Evolutionary conservation across 345 rosid species (phyloP).

Genomic region (Eutrema yunnanense): DNA sequence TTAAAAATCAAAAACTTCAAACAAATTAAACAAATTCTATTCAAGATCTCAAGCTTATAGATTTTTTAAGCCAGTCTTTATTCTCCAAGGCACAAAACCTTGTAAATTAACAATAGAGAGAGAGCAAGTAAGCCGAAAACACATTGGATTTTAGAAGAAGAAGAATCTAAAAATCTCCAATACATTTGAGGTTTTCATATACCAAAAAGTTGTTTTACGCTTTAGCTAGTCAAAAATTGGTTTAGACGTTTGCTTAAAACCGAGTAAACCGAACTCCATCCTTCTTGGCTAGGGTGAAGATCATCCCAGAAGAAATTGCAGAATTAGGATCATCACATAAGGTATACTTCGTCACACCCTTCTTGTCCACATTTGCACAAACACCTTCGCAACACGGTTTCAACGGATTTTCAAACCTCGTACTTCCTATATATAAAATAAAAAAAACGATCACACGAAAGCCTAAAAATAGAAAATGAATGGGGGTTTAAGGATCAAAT

Average conservation of each 20-base stretch:
- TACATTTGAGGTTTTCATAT: too few relatives aligned
- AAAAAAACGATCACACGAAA: not conserved
- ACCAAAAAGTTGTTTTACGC: not conserved
- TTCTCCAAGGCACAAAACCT: too few relatives aligned
- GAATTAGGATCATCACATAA: slow-evolving; percentile 39
- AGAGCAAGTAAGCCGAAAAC: not conserved
- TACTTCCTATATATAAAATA: slow-evolving; percentile 16
- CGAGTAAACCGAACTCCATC: slow-evolving; percentile 43
- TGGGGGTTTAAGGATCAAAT: not conserved
- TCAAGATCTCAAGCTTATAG: too few relatives aligned
- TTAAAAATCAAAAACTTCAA: too few relatives aligned
- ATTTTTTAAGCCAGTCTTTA: not conserved
- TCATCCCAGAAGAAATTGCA: slow-evolving; percentile 52
- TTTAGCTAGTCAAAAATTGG: not conserved
- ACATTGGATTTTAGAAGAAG: not conserved
- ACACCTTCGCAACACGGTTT: slow-evolving; percentile 51
- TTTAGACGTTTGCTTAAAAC: slow-evolving; percentile 27
- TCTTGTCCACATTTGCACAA: slow-evolving; percentile 40
- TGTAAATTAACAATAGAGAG: not conserved
- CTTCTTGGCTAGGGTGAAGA: slow-evolving; percentile 42
- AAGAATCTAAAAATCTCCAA: not conserved
- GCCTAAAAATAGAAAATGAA: not conserved
- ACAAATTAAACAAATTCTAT: too few relatives aligned
- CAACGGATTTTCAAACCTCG: slow-evolving; percentile 40
- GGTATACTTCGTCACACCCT: slow-evolving; percentile 35